Evolutionary conservation across 2,329 filamentous ascomycete species (phyloP).

Genomic region (Fusarium secorum): DNA sequence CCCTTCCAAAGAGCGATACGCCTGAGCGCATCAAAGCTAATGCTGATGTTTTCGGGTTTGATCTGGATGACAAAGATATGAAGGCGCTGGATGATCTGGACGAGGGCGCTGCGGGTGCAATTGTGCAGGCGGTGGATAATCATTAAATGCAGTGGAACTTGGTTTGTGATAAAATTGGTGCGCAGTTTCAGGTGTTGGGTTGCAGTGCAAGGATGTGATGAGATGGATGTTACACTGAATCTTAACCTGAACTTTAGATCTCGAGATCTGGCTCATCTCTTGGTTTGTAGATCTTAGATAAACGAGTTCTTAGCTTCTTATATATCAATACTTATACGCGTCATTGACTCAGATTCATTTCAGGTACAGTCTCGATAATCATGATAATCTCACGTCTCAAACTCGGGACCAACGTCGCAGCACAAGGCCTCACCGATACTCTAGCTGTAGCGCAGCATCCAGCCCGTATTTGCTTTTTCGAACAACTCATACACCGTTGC

Average conservation of each 20-base stretch:
- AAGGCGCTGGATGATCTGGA: slow-evolving; percentile 37
- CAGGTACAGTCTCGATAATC: not conserved
- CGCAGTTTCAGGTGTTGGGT: not conserved
- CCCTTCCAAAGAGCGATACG: slow-evolving; percentile 71
- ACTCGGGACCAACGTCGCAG: not conserved
- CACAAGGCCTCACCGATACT: not conserved
- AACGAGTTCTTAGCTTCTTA: not conserved
- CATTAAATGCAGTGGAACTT: not conserved
- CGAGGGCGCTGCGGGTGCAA: slow-evolving; percentile 33
- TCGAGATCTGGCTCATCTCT: not conserved
- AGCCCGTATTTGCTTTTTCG: not conserved
- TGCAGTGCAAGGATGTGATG: not conserved
- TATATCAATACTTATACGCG: rapidly evolving
- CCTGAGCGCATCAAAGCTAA: slow-evolving; percentile 66
- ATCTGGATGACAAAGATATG: slow-evolving; percentile 66
- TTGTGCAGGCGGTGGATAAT: slow-evolving; percentile 34
- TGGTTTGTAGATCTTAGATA: not conserved
- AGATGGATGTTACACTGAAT: not conserved
- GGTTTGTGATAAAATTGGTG: not conserved
- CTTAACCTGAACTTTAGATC: not conserved
- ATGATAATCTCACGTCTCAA: not conserved
- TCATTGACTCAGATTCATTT: not conserved
- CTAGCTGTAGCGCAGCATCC: not conserved
- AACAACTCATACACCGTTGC: rapidly evolving
- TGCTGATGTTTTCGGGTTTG: slow-evolving; percentile 66